Base-by-base conservation (phyloP, 1,284 basidiomycete species). In the Salmacisia buchloeana region DNA sequence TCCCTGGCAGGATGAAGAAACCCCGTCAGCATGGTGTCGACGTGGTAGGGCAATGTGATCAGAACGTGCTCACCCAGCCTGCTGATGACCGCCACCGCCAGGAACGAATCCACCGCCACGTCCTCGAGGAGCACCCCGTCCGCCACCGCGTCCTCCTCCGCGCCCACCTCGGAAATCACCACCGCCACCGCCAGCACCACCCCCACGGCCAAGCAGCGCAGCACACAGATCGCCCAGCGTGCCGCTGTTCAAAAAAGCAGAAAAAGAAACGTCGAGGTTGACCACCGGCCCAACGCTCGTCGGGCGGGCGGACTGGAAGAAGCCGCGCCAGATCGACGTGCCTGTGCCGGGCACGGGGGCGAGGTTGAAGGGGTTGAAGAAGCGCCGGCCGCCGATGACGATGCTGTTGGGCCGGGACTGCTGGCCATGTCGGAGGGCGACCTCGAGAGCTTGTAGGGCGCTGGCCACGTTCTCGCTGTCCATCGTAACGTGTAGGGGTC, bases 211-310 rank as follows among this genome's bases (percentile, higher is more conserved):
- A 34, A 75, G 65, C 13, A 69, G 52, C 39, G 64, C 66, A 39
- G 66, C 65, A 33, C 54, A 60, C 2, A 75, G 69, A 3, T 65
- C 63, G 58, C 67, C 57, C 27, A 75, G 60, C 9, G 64, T 58
- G 34, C 73, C 73, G 12, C 60, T 56, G 18, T 39, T 58, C 12
- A 74, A 58, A 41, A 75, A 74, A 13, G 71, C 67, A 0, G 69
- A 65, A 62, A 69, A 75, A 34, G 70, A 66, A 1, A 68, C 69
- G 62, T 75, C 73, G 38, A 75, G 59, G 56, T 75, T 75, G 64
- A 75, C 60, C n/a, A 74, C 69, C 18, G 71, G 62, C 31, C 73
- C 73, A 2, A 61, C 56, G 7, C 63, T 60, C n/a, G 67, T 69
- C 38, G 72, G 69, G 15, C 71, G 67, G 27, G 68, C 70, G 5